These are phyloP conservation scores for Paxillus ammoniavirescens DNA, from an alignment of 768 basidiomycete genomes.

Conservation along the genomic window DNA sequence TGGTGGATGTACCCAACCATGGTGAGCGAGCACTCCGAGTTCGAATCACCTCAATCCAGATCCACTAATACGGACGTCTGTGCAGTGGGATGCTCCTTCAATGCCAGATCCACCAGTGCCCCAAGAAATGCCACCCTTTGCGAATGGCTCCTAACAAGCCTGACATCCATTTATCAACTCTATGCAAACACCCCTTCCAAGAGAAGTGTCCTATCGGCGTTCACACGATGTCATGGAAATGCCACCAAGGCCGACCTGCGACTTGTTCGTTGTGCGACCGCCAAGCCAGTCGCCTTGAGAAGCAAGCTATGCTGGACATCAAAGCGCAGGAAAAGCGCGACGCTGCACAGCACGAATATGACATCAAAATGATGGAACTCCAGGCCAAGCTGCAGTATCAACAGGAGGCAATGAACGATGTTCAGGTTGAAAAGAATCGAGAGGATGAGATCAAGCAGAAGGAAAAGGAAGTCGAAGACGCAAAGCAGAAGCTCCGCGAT, in stretches of 20 bases:
- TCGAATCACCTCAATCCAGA: too few species aligned
- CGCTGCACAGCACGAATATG: slow-evolving; percentile 42
- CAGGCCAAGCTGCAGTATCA: slow-evolving; percentile 37
- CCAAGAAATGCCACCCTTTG: slow-evolving; percentile 59
- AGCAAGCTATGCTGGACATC: slow-evolving; percentile 40
- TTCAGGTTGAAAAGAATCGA: slow-evolving; percentile 36
- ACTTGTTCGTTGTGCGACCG: slow-evolving; percentile 48
- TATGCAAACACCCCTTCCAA: slow-evolving; percentile 38
- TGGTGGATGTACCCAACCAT: slow-evolving; percentile 60
- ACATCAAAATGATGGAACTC: slow-evolving; percentile 39
- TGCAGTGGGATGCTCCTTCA: slow-evolving; percentile 13
- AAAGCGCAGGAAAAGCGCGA: slow-evolving; percentile 45
- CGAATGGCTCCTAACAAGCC: slow-evolving; percentile 44
- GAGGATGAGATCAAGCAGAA: slow-evolving; percentile 40
- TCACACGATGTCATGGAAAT: slow-evolving; percentile 47
- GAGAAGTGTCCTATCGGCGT: slow-evolving; percentile 40
- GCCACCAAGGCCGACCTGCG: slow-evolving; percentile 38
- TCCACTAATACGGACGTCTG: background rate
- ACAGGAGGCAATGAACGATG: slow-evolving; percentile 35
- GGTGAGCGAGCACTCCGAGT: slow-evolving; percentile 41
- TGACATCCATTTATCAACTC: slow-evolving; percentile 30
- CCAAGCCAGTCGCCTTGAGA: slow-evolving; percentile 39
- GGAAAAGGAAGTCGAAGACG: slow-evolving; percentile 42
- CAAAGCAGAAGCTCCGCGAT: slow-evolving; percentile 18
- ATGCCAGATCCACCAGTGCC: slow-evolving; percentile 45